Evolutionary conservation across 192 early-diverging fungal species (phyloP).

Genomic region (Neocallimastix lanati): DNA sequence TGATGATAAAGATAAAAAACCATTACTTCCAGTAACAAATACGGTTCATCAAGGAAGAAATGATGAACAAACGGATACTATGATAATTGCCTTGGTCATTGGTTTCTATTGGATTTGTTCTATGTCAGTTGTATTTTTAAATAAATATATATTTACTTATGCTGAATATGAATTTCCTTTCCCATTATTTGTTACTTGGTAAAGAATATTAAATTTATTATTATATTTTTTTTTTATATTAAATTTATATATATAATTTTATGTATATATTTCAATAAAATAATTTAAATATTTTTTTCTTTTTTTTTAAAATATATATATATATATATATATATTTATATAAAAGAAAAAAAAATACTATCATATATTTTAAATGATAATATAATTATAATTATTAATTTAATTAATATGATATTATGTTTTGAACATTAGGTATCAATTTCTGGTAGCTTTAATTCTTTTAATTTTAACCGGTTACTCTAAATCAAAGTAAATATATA

Average conservation of each 20-base stretch:
- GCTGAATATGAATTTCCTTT: constrained; percentile 44
- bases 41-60: neutral
- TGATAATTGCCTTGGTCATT: constrained; percentile 15
- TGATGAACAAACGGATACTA: neutral
- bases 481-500: constrained; percentile 37
- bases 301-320: no score
- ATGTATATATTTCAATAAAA: no score
- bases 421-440: constrained; percentile 14
- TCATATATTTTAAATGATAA: no score
- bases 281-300: no score
- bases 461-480: constrained; percentile 29
- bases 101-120: constrained; percentile 42
- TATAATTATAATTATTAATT: no score
- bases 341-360: no score
- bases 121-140: constrained; percentile 43
- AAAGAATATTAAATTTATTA: no score
- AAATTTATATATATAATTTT: no score
- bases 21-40: neutral
- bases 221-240: no score
- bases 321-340: no score
- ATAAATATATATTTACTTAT: constrained; percentile 40
- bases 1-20: neutral
- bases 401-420: no score
- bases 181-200: constrained; percentile 46
- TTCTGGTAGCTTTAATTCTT: constrained; percentile 31